A percentile compares a stretch with the other conserved stretches of the same genome.
Conservation (phyloP, 257 asterid species). For the Solanum acaule region DNA sequence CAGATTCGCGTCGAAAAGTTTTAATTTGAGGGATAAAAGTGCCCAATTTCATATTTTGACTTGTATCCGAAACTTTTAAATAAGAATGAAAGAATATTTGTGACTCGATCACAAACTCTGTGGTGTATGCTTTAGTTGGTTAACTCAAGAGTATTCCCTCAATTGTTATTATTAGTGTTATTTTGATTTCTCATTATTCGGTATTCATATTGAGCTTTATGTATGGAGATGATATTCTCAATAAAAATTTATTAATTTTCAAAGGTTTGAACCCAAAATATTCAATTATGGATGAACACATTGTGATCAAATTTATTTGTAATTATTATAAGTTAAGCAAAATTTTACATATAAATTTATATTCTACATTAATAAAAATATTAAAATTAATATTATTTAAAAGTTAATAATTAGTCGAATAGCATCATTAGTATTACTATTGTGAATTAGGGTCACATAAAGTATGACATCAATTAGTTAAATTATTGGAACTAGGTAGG, state of each 20-base stretch:
- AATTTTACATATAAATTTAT: not conserved
- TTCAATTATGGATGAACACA: too few relatives aligned
- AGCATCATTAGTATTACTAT: not conserved
- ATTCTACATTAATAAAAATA: not conserved
- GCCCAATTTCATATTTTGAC: too few relatives aligned
- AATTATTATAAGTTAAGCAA: not conserved
- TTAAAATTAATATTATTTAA: not conserved
- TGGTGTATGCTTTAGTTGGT: not conserved
- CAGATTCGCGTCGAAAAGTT: rapidly evolving
- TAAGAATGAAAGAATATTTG: not conserved
- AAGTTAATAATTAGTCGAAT: not conserved
- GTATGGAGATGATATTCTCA: not conserved
- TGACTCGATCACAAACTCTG: too few relatives aligned
- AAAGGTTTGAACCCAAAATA: too few relatives aligned
- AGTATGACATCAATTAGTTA: not conserved
- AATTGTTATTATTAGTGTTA: not conserved
- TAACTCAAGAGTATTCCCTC: not conserved
- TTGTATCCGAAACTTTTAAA: too few relatives aligned
- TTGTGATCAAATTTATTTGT: too few relatives aligned
- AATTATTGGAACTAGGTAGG: not conserved
- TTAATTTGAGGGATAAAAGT: too few relatives aligned
- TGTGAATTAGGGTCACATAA: not conserved
- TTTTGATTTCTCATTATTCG: not conserved
- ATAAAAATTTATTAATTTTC: too few relatives aligned
- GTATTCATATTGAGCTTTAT: rapidly evolving